phyloP scores from a whole-genome alignment of 371 early-diverging fungal genomes.

The Rhizopus sp. region DNA sequence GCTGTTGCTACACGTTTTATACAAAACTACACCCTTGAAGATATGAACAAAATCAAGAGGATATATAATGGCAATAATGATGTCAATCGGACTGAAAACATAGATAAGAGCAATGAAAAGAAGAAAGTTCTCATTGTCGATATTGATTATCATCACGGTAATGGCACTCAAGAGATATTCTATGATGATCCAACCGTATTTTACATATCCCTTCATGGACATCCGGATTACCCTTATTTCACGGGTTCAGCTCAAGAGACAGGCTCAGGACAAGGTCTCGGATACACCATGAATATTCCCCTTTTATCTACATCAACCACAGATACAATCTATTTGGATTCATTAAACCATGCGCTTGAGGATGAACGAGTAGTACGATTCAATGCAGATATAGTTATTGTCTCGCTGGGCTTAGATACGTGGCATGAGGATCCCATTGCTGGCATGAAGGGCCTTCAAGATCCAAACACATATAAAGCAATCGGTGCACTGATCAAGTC shows the following conservation, averaged over 20 bases:
- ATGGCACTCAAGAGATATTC: slow-evolving; percentile 76
- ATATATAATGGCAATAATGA: slow-evolving; percentile 15
- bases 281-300: slow-evolving; percentile 75
- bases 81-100: neutral
- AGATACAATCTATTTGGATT: slow-evolving; percentile 48
- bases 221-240: slow-evolving; percentile 57
- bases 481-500: slow-evolving; percentile 54
- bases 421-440: slow-evolving; percentile 71
- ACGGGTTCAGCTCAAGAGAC: slow-evolving; percentile 63
- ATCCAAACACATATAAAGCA: slow-evolving; percentile 46
- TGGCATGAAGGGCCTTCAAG: slow-evolving; percentile 48
- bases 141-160: slow-evolving; percentile 73
- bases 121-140: slow-evolving; percentile 57
- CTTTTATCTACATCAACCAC: slow-evolving; percentile 48
- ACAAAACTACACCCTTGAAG: slow-evolving; percentile 41
- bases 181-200: slow-evolving; percentile 58
- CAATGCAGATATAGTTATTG: slow-evolving; percentile 52
- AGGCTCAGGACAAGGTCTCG: slow-evolving; percentile 57
- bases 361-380: slow-evolving; percentile 34
- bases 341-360: slow-evolving; percentile 30
- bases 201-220: slow-evolving; percentile 59
- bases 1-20: slow-evolving; percentile 62
- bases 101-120: slow-evolving; percentile 15
- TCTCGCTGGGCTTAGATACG: slow-evolving; percentile 63
- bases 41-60: slow-evolving; percentile 28